A percentile compares a stretch with the other conserved stretches of the same genome.
Evolutionary conservation across 176 grass and related monocot species (phyloP).

Genomic region (Elaeis guineensis): DNA sequence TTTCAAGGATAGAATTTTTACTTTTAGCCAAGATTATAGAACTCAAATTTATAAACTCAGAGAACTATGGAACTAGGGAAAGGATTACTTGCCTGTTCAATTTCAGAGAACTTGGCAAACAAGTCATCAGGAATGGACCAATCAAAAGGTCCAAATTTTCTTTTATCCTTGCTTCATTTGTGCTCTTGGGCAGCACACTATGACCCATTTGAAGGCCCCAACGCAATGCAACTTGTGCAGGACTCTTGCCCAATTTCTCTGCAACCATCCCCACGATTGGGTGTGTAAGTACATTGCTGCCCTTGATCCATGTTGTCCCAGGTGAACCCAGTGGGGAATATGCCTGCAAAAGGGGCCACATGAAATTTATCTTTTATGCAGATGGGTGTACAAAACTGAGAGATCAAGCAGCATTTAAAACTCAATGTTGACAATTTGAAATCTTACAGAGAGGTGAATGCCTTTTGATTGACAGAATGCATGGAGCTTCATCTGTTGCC

Average conservation of each 20-base stretch:
- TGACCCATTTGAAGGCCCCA: slow-evolving; percentile 17
- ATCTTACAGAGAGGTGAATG: slow-evolving; percentile 13
- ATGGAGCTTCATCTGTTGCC: slow-evolving; percentile 10
- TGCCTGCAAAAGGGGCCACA: slow-evolving; percentile 1
- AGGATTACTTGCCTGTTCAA: slow-evolving; percentile 14
- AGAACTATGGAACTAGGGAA: not conserved
- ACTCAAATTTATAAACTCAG: too few species aligned
- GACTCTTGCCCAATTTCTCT: slow-evolving; percentile 6
- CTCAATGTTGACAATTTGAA: not conserved
- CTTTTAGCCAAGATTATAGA: too few species aligned
- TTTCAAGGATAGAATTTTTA: too few species aligned
- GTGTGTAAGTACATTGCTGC: slow-evolving; percentile 16
- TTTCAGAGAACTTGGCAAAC: slow-evolving; percentile 17
- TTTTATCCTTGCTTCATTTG: slow-evolving; percentile 13
- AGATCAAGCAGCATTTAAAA: too few species aligned
- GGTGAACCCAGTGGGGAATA: slow-evolving; percentile 16
- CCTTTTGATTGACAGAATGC: slow-evolving; percentile 10
- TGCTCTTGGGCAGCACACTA: slow-evolving; percentile 18
- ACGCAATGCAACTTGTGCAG: slow-evolving; percentile 11
- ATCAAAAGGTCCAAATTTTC: not conserved
- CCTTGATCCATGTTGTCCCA: slow-evolving; percentile 9
- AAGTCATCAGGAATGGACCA: slow-evolving; percentile 14
- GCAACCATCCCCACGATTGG: not conserved
- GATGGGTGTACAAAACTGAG: too few species aligned
- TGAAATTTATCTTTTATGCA: too few species aligned